Conservation (phyloP, 2,329 filamentous ascomycete species). For the Aaosphaeria arxii region DNA sequence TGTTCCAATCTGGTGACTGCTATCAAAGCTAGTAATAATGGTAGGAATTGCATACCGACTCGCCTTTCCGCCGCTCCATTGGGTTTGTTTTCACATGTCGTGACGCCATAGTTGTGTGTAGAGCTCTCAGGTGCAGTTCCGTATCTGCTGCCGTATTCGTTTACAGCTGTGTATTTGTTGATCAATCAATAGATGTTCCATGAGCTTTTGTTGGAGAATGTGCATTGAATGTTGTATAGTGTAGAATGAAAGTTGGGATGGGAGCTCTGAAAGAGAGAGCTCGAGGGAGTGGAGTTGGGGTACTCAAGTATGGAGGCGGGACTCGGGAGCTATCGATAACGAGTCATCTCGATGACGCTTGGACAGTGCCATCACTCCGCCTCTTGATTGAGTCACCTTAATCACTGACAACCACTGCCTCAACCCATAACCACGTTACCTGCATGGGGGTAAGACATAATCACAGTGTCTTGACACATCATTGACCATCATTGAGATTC, state of each 20-base stretch:
- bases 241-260: conserved; percentile 3
- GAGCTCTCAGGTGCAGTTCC: conserved; percentile 7
- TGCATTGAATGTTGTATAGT: conserved; percentile 24
- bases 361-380: not conserved
- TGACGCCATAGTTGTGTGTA: conserved; percentile 26
- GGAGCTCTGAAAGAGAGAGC: conserved; percentile 4
- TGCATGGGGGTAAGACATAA: too few species aligned
- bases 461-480: too few species aligned
- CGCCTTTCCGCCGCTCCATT: conserved; percentile 81
- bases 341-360: conserved; percentile 5
- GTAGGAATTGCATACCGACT: conserved; percentile 60
- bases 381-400: too few species aligned
- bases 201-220: conserved; percentile 19
- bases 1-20: too few species aligned
- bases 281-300: not conserved
- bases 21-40: too few species aligned
- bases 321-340: conserved; percentile 8
- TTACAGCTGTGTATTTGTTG: conserved; percentile 11
- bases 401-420: too few species aligned
- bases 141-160: conserved; percentile 18
- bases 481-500: too few species aligned
- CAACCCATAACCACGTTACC: too few species aligned
- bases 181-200: conserved; percentile 24
- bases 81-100: conserved; percentile 58
- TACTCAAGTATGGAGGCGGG: not conserved